These are phyloP conservation scores for barrel medic (Medicago truncatula) DNA, from an alignment of 306 rosid genomes.

Conservation along the genomic window MtrunA17r5.0-ANR NC_053045.1:59537501-59538000, in stretches of 20 bases:
- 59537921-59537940: constrained; percentile 69
- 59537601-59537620: background rate
- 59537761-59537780: constrained; percentile 92
- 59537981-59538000: constrained; percentile 70
- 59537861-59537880: constrained; percentile 76
- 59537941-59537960: constrained; percentile 50
- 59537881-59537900: constrained; percentile 87
- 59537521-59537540: background rate
- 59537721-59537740: constrained; percentile 90
- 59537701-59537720: constrained; percentile 37
- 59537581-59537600: background rate
- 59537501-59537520: constrained; percentile 95
- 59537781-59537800: constrained; percentile 96
- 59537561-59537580: background rate
- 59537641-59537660: background rate
- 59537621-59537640: background rate
- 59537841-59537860: constrained; percentile 95
- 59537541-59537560: background rate
- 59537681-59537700: background rate
- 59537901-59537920: constrained; percentile 85
- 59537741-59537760: constrained; percentile 75
- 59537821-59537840: constrained; percentile 93
- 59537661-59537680: background rate
- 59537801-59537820: constrained; percentile 95
- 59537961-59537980: constrained; percentile 52